These are phyloP conservation scores for Vitis rotundifolia DNA, from an alignment of 164 flowering plant species.

Conservation along the genomic window DNA sequence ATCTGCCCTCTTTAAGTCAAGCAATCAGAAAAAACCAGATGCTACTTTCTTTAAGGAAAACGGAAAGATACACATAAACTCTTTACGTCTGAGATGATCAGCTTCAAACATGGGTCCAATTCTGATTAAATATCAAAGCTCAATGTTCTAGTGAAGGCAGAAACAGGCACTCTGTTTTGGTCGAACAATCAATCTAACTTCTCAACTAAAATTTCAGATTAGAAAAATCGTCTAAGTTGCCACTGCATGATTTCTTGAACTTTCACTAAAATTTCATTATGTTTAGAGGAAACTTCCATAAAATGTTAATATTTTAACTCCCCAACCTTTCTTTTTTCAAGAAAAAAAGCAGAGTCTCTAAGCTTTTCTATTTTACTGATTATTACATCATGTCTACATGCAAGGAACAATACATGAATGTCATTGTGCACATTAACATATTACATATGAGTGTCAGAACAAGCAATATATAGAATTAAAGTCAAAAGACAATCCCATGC, in stretches of 20 bases:
- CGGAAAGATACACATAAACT: no score
- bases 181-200: no score
- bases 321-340: background rate
- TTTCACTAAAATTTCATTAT: no score
- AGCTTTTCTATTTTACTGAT: no score
- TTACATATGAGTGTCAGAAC: background rate
- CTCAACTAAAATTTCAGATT: no score
- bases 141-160: background rate
- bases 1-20: no score
- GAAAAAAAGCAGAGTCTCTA: background rate
- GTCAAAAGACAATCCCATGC: constrained; percentile 34
- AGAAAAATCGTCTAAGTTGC: no score
- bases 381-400: no score
- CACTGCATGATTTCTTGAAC: no score
- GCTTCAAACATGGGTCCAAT: background rate
- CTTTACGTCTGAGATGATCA: background rate
- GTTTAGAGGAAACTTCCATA: no score
- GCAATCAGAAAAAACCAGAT: no score
- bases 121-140: background rate
- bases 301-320: background rate
- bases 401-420: background rate
- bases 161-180: background rate
- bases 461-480: background rate
- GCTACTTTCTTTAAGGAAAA: no score
- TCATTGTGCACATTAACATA: background rate